Base-by-base conservation (phyloP, 2,329 filamentous ascomycete species). In the Monilinia aucupariae region DNA sequence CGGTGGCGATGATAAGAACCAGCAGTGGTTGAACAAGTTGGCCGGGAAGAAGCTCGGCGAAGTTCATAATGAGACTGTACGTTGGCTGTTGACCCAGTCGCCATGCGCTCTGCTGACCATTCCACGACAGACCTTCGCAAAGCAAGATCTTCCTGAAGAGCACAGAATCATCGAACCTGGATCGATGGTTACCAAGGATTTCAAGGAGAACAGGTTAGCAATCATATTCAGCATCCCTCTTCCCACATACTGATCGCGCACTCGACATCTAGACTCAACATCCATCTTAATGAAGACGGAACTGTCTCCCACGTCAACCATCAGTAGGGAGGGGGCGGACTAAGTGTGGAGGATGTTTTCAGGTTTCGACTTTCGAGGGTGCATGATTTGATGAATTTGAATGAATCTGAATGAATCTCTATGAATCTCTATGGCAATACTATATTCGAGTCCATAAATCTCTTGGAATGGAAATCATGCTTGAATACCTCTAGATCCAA, bases 31-130 rank as follows among this genome's bases (percentile, higher is more conserved):
- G 68, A 81, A 80, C 75, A 85, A 86, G 78, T 77, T 88, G 5
- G 80, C 84, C 52, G 85, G 85, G 71, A 88, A 87, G 82, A 86
- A 79, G 54, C 74, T 87, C 15, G 79, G 79, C 13, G 84, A 85
- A 0, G 73, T 75, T 22, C 78, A 78, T 61, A 81, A 76, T 67
- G 82, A 83, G 72, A 83, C 79, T 10, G 85, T 87, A 75, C 61
- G 79, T 68, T 48, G 8, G 25, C 37, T 22, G 15, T 55, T 22
- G 20, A 47, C 13, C 27, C 54, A 27, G 64, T 39, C 25, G 25
- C 51, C 59, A 45, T 17, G 5, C 43, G 2, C 41, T 47, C 41
- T 64, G 25, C 55, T 64, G 20, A 65, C 22, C 13, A 48, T 27
- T 5, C 4, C 5, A 39, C 17, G 2, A 48, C 65, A 87, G 85